phyloP scores from a whole-genome alignment of 371 early-diverging fungal genomes.

The Blakeslea trispora region DNA sequence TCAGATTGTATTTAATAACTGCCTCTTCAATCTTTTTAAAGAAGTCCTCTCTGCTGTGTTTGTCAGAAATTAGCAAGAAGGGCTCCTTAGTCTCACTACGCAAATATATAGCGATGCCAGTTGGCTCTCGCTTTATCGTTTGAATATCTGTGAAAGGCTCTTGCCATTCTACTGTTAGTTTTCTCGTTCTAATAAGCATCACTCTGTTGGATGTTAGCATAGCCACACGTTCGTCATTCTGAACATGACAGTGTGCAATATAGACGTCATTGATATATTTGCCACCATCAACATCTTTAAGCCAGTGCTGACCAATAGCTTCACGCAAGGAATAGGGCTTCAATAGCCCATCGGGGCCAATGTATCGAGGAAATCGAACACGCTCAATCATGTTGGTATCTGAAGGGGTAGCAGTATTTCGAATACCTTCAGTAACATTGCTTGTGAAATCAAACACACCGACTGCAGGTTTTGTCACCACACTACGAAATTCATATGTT shows the following conservation, averaged over 20 bases:
- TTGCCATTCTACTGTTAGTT: slow-evolving; percentile 73
- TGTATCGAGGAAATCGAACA: slow-evolving; percentile 82
- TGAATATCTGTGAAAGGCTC: slow-evolving; percentile 56
- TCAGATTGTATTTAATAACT: slow-evolving; percentile 37
- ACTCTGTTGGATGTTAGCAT: slow-evolving; percentile 73
- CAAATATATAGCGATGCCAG: slow-evolving; percentile 53
- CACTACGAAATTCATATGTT: slow-evolving; percentile 35
- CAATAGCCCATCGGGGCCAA: slow-evolving; percentile 80
- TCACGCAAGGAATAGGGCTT: slow-evolving; percentile 78
- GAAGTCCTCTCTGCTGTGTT: slow-evolving; percentile 58
- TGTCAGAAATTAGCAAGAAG: slow-evolving; percentile 64
- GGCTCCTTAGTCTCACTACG: slow-evolving; percentile 53
- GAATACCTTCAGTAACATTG: slow-evolving; percentile 78
- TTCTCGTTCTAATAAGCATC: slow-evolving; percentile 66
- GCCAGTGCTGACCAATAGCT: slow-evolving; percentile 90
- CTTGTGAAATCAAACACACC: slow-evolving; percentile 93
- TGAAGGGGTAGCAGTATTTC: slow-evolving; percentile 62
- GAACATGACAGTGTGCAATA: slow-evolving; percentile 79
- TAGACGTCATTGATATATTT: slow-evolving; percentile 85
- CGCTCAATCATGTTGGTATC: slow-evolving; percentile 72
- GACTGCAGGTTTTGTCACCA: slow-evolving; percentile 91
- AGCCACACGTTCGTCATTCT: slow-evolving; percentile 71
- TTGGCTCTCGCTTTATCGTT: slow-evolving; percentile 47
- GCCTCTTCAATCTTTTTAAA: slow-evolving; percentile 60
- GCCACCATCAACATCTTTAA: slow-evolving; percentile 83